phyloP scores from a whole-genome alignment of 371 early-diverging fungal species.

The Zychaea mexicana region DNA sequence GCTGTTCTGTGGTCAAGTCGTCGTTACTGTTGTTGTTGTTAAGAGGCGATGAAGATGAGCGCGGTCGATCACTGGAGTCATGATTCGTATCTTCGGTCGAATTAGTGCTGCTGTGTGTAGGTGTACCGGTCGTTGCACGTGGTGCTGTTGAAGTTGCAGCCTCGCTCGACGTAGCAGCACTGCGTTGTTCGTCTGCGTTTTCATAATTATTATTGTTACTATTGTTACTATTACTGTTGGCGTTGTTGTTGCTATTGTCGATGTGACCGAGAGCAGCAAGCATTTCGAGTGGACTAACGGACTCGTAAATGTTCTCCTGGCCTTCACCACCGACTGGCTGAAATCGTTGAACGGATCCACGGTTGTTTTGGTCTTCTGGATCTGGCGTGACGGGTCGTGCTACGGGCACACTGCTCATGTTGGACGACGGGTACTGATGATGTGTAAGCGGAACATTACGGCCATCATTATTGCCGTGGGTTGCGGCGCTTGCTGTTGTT shows the following conservation, averaged over 20 bases:
- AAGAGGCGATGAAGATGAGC: neutral
- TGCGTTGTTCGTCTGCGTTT: neutral
- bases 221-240: neutral
- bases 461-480: conserved; percentile 16
- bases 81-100: neutral
- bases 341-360: conserved; percentile 9
- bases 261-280: conserved; percentile 37
- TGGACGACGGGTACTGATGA: conserved; percentile 46
- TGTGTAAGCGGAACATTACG: conserved; percentile 26
- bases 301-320: conserved; percentile 25
- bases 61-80: neutral
- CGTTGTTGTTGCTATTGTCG: conserved; percentile 4
- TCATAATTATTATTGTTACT: neutral
- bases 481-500: conserved; percentile 30
- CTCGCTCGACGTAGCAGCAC: neutral
- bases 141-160: neutral
- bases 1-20: neutral
- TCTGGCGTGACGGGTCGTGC: conserved; percentile 37
- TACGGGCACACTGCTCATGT: conserved; percentile 37
- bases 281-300: conserved; percentile 42
- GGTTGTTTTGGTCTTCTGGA: conserved; percentile 11
- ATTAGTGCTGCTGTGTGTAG: neutral
- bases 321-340: conserved; percentile 9
- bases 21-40: neutral
- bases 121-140: neutral